Evolutionary conservation across 2,329 filamentous ascomycete species (phyloP), one percentile per base, ranked within the genome.

Genomic region (Ilyonectria sp.): DNA sequence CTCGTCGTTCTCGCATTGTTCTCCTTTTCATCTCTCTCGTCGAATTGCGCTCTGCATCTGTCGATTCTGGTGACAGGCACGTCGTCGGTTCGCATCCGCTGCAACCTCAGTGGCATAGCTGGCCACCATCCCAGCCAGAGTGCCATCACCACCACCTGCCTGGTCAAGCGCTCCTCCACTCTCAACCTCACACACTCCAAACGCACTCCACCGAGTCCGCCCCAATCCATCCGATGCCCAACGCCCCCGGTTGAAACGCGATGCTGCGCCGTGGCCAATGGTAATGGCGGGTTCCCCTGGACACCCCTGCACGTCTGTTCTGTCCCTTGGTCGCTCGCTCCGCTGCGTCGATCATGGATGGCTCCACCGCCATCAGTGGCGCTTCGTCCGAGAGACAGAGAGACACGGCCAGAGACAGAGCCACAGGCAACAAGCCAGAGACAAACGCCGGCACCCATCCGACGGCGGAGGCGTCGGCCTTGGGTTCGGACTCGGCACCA

Each of bases 301-400:
- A 64, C 58, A 53, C 61, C 43, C 67, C 61, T 57, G 43, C 55
- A n/a, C 8, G 44, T 3, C 7, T 4, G 44, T 54, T 3, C 7
- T 4, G 44, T 54, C 58, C 29, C 60, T 50, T 68, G 54, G 33
- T 67, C 52, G 55, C 49, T 29, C 47, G 9, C 47, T 59, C 54
- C 46, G 35, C 55, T 49, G 19, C 49, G 63, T 67, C 58, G 66
- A 72, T 66, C 46, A 74, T 74, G 63, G 56, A 67, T 56, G 62
- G 67, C 60, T 67, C 73, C 70, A 71, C 73, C 47, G 15, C 57
- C 61, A 64, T 70, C 63, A 57, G 49, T 64, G 70, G 70, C 29
- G 65, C 63, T 49, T 64, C 49, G 44, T 55, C 63, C 60, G 40
- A 57, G 64, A 69, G 59, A 63, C 69, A 61, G 40, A 57, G 64